A percentile compares a stretch with the other conserved stretches of the same genome.
Evolutionary conservation across 768 basidiomycete species (phyloP).

Genomic region (Myochromella boudieri): DNA sequence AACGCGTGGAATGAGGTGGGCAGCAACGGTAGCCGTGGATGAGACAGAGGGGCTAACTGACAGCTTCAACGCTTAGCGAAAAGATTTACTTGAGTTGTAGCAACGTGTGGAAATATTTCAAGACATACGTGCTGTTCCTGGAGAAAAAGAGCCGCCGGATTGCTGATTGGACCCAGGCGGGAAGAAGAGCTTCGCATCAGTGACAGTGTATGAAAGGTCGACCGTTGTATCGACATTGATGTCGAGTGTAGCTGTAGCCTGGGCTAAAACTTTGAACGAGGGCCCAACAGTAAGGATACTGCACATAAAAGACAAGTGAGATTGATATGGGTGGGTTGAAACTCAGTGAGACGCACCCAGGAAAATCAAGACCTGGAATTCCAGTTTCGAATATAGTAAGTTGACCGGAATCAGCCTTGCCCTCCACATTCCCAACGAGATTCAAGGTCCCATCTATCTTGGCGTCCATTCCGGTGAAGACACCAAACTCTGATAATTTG

Average conservation of each 20-base stretch:
- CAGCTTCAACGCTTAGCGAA: conserved; percentile 39
- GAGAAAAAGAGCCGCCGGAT: conserved; percentile 25
- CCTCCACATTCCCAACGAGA: conserved; percentile 35
- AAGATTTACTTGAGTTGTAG: background rate
- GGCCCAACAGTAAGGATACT: conserved; percentile 43
- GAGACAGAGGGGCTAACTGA: conserved; percentile 36
- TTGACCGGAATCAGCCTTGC: conserved; percentile 40
- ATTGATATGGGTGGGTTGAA: no score
- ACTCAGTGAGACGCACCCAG: conserved; percentile 35
- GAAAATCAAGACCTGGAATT: conserved; percentile 49
- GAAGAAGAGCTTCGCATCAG: conserved; percentile 34
- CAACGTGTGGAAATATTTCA: no score
- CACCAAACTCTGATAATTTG: conserved; percentile 29
- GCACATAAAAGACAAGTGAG: no score
- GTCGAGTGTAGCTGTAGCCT: conserved; percentile 27
- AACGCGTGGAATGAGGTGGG: conserved; percentile 48
- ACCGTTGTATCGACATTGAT: conserved; percentile 31
- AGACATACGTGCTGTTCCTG: conserved; percentile 29
- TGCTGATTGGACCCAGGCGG: conserved; percentile 25
- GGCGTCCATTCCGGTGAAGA: conserved; percentile 34
- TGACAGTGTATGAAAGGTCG: conserved; percentile 30
- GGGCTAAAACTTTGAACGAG: conserved; percentile 33
- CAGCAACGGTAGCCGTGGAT: conserved; percentile 39
- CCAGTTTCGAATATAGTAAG: conserved; percentile 40
- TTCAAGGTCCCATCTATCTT: conserved; percentile 35